phyloP scores from a whole-genome alignment of 768 basidiomycete species.

The Amyloporia xantha region DNA sequence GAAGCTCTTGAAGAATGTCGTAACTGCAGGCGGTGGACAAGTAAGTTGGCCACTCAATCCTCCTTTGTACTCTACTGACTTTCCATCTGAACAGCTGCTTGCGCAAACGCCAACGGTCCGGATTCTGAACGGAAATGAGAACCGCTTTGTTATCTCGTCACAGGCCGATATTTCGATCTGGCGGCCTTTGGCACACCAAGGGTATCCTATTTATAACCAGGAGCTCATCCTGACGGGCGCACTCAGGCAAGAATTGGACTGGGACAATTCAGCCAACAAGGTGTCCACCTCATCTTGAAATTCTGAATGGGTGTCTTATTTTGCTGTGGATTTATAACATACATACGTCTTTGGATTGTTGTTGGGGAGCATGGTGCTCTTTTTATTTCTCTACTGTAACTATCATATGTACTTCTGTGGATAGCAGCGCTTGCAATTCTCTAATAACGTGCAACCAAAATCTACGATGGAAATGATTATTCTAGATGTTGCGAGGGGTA shows the following conservation, averaged over 20 bases:
- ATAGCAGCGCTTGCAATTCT: background rate
- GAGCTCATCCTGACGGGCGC: conserved; percentile 63
- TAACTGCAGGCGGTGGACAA: conserved; percentile 65
- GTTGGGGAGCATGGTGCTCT: no score
- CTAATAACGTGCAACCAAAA: background rate
- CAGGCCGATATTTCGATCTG: conserved; percentile 59
- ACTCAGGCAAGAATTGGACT: conserved; percentile 61
- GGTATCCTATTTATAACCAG: conserved; percentile 55
- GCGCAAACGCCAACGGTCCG: conserved; percentile 48
- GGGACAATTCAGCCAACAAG: conserved; percentile 34
- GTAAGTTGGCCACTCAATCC: conserved; percentile 30
- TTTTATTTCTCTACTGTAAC: no score
- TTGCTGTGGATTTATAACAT: no score
- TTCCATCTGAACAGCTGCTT: conserved; percentile 28
- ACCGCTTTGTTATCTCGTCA: conserved; percentile 62
- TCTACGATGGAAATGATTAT: no score
- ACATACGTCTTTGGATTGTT: no score
- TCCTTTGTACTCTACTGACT: background rate
- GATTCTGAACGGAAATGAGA: conserved; percentile 40
- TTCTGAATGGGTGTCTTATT: background rate
- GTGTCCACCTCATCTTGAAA: background rate
- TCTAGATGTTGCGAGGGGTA: no score
- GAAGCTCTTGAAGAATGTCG: conserved; percentile 61
- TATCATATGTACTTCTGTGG: background rate
- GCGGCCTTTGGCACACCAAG: conserved; percentile 47